Conservation (phyloP, 345 rosid genomes). For the Dimocarpus longan region DNA sequence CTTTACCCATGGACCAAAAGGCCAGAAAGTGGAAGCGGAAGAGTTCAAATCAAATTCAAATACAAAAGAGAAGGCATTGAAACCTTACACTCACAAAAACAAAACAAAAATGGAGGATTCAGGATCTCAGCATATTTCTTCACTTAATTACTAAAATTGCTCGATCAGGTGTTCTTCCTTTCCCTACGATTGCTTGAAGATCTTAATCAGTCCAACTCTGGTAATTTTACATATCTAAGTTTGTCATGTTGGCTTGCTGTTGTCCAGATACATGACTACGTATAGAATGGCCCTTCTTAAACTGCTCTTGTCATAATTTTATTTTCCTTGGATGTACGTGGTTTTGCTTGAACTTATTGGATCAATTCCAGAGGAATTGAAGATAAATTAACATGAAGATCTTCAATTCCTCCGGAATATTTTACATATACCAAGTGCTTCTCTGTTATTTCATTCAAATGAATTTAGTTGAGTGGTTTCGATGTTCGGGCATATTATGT, state of each 20-base stretch:
- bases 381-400: too few relatives aligned
- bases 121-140: constrained; percentile 70
- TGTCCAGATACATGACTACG: background rate
- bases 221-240: constrained; percentile 24
- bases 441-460: background rate
- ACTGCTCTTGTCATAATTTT: background rate
- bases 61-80: background rate
- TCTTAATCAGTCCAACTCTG: constrained; percentile 27
- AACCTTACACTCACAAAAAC: background rate
- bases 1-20: too few relatives aligned
- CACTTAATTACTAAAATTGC: constrained; percentile 62
- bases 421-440: background rate
- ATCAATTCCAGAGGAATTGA: too few relatives aligned
- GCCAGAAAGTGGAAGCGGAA: background rate
- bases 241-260: background rate
- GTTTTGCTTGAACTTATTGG: background rate
- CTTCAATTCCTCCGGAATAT: too few relatives aligned
- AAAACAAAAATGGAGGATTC: constrained; percentile 66
- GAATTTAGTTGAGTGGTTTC: background rate
- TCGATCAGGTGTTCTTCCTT: constrained; percentile 60
- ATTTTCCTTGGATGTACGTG: background rate
- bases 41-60: background rate
- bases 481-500: background rate
- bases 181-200: constrained; percentile 34
- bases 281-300: background rate